Base-by-base conservation (phyloP, 768 basidiomycete species). In the Naganishia vaughanmartiniae region DNA sequence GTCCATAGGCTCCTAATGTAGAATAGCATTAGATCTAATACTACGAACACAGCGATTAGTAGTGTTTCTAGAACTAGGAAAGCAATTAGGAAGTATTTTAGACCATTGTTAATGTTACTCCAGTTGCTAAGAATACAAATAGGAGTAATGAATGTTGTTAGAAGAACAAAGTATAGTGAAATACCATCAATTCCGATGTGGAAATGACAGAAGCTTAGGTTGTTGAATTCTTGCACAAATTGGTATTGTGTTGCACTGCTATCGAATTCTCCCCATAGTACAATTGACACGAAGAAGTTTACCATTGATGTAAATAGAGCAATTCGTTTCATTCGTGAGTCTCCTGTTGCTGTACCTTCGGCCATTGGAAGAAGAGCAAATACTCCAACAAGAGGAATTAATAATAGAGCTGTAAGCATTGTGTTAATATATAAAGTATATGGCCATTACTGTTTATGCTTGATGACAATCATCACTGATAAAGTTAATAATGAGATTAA, bases 121-220 rank as follows among this genome's bases (percentile, higher is more conserved):
- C 75, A 74, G 67, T 70, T 73, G 56, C 73, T 65, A 73, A 76
- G 72, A 17, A 74, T 65, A 74, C 67, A 74, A 54, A 76, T 70
- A 53, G 74, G 74, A 63, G 71, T 69, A 66, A 70, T 73, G 45
- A 73, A 73, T 57, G 74, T 73, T 58, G 72, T 75, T 67, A 77
- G 70, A 65, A 77, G 58, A 42, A 74, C 72, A 54, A 74, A 76
- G 55, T 70, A 73, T 48, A 76, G 70, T 67, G 70, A 73, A 39
- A 75, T 51, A 63, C 74, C 75, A 65, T 76, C 75, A 63, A 76
- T 60, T 54, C 74, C 75, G 24, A 76, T 67, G 65, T 71, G 70
- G 42, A 74, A 54, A 54, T 67, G 66, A 30, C 66, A 67, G 66
- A 67, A 53, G 66, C 66, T 67, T 34, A 67, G 24, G 51, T 67